A percentile compares a stretch with the other conserved stretches of the same genome.
Conservation (phyloP, 306 rosid species). For the Morella rubra region DNA sequence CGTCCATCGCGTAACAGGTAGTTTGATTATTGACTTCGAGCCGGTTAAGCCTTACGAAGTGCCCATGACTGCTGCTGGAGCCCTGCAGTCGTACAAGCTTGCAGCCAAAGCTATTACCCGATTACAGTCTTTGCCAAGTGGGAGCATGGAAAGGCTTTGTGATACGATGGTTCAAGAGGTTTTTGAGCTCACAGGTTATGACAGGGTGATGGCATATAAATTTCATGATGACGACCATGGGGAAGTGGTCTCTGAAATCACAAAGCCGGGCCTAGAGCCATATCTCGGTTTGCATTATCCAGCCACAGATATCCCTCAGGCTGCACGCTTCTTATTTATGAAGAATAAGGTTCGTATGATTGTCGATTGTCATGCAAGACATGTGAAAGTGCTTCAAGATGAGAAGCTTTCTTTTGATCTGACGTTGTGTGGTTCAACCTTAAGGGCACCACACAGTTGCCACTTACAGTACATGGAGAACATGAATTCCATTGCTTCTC, state of each 20-base stretch:
- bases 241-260: conserved; percentile 80
- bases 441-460: conserved; percentile 93
- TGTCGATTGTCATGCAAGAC: conserved; percentile 85
- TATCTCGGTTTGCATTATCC: conserved; percentile 95
- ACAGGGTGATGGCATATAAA: conserved; percentile 98
- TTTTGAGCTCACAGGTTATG: conserved; percentile 94
- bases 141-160: conserved; percentile 88
- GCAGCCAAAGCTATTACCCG: conserved; percentile 89
- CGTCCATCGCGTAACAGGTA: conserved; percentile 74
- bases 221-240: conserved; percentile 98
- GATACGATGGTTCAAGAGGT: conserved; percentile 96
- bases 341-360: conserved; percentile 93
- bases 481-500: conserved; percentile 86
- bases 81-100: conserved; percentile 89
- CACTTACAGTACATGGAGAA: conserved; percentile 82
- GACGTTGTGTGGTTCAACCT: conserved; percentile 88
- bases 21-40: conserved; percentile 90
- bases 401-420: conserved; percentile 70
- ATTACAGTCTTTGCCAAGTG: conserved; percentile 86
- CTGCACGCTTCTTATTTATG: conserved; percentile 81
- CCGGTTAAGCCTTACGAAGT: conserved; percentile 91
- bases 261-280: conserved; percentile 82
- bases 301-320: conserved; percentile 95
- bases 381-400: conserved; percentile 78
- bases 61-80: conserved; percentile 93